A percentile compares a stretch with the other conserved stretches of the same genome.
These are phyloP conservation scores for Penicillium arizonense DNA, from an alignment of 495 filamentous ascomycete genomes.

Conservation along the genomic window DNA sequence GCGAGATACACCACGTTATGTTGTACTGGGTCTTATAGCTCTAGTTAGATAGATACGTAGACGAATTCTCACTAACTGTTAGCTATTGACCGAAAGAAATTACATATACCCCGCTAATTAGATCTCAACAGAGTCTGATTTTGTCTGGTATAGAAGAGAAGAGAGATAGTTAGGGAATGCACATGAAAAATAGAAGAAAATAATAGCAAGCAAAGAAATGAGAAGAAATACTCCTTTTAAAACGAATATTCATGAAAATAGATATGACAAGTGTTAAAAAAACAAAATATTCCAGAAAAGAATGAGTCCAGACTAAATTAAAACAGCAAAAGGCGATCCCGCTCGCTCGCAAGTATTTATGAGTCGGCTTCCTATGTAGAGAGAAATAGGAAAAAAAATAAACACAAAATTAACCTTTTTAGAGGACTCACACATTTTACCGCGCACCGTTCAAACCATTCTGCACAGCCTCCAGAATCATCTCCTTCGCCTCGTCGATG, in stretches of 20 bases:
- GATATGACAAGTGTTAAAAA: conserved; percentile 3
- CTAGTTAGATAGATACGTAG: no score
- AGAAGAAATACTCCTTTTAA: conserved; percentile 3
- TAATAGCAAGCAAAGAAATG: conserved; percentile 7
- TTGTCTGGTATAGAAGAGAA: no score
- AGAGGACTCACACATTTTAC: conserved; percentile 7
- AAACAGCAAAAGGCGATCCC: conserved; percentile 3
- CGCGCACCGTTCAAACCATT: conserved; percentile 34
- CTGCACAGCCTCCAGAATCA: conserved; percentile 79
- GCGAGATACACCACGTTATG: no score
- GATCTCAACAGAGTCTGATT: no score
- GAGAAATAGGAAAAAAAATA: neutral
- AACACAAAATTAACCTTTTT: neutral
- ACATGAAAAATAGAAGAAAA: neutral
- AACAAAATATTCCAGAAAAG: conserved; percentile 2
- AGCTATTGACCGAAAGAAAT: no score
- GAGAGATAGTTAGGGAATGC: neutral
- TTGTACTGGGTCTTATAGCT: no score
- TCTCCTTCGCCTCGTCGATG: conserved; percentile 81
- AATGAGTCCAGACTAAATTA: neutral
- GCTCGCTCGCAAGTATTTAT: conserved; percentile 5
- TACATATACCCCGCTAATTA: no score
- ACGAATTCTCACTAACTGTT: no score
- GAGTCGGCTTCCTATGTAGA: neutral
- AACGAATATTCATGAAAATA: conserved; percentile 12